phyloP scores from a whole-genome alignment of 2,329 filamentous ascomycete genomes.

The Aspergillus hiratsukae region DNA sequence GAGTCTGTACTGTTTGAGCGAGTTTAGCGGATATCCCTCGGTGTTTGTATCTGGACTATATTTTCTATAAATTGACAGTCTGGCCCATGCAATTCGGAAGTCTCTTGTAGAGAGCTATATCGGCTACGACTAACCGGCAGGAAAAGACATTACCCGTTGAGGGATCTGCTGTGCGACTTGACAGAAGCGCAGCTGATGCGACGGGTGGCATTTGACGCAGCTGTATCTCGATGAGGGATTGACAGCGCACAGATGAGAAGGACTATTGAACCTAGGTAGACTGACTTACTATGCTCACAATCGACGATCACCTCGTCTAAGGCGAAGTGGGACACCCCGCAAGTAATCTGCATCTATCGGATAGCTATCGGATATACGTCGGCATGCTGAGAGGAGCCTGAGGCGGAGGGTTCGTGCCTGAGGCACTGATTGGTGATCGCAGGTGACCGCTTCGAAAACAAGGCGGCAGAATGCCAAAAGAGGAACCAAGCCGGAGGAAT shows the following conservation, averaged over 20 bases:
- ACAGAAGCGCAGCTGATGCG: background rate
- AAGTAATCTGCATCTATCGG: background rate
- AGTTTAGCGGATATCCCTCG: conserved; percentile 22
- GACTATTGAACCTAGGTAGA: background rate
- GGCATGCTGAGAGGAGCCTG: background rate
- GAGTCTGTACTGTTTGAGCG: conserved; percentile 15
- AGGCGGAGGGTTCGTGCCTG: background rate
- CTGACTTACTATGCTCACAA: background rate
- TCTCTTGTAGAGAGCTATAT: background rate
- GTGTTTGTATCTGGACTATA: conserved; percentile 4
- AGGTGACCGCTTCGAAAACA: background rate
- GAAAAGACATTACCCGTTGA: background rate
- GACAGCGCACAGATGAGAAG: background rate
- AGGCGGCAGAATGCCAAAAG: background rate
- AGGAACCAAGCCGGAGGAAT: background rate
- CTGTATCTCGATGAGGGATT: background rate
- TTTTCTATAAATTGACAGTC: conserved; percentile 3
- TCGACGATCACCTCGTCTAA: background rate
- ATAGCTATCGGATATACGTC: background rate
- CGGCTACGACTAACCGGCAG: conserved; percentile 4
- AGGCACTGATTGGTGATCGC: background rate
- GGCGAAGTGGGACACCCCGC: background rate
- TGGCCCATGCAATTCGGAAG: background rate
- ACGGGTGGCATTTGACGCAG: too few species aligned
- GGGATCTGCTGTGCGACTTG: too few species aligned